Percentiles rank a stretch among this genome's conserved stretches.
Conservation (phyloP, 495 filamentous ascomycete genomes). For the Hyphodiscus hymeniophilus region DNA sequence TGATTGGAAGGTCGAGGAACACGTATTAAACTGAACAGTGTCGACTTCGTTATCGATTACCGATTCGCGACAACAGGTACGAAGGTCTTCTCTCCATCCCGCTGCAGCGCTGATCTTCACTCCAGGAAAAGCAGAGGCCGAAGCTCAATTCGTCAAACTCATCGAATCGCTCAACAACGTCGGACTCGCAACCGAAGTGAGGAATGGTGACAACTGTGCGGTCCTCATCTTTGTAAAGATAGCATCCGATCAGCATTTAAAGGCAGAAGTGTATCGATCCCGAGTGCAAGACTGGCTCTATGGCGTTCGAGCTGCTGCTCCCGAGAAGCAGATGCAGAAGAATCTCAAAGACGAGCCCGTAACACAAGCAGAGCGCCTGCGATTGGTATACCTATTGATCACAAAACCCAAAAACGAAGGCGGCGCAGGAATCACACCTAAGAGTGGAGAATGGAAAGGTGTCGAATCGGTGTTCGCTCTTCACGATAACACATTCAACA, state of each 20-base stretch:
- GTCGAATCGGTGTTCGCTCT: slow-evolving; percentile 81
- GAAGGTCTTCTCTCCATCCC: not conserved
- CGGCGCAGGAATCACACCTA: slow-evolving; percentile 82
- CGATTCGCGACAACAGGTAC: slow-evolving; percentile 56
- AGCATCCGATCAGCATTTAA: slow-evolving; percentile 54
- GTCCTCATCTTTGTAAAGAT: slow-evolving; percentile 79
- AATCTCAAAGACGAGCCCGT: slow-evolving; percentile 59
- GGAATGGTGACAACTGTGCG: slow-evolving; percentile 67
- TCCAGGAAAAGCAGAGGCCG: slow-evolving; percentile 59
- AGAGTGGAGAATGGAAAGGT: slow-evolving; percentile 74
- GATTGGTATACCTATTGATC: slow-evolving; percentile 80
- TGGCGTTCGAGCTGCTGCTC: slow-evolving; percentile 72
- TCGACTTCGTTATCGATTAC: slow-evolving; percentile 92
- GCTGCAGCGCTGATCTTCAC: slow-evolving; percentile 4
- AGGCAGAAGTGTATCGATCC: slow-evolving; percentile 58
- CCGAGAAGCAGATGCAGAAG: slow-evolving; percentile 61
- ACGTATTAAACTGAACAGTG: slow-evolving; percentile 33
- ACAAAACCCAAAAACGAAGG: slow-evolving; percentile 73
- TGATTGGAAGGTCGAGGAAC: not conserved
- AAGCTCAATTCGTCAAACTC: slow-evolving; percentile 65
- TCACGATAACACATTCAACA: slow-evolving; percentile 83
- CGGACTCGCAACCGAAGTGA: slow-evolving; percentile 78
- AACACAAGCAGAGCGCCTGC: slow-evolving; percentile 79
- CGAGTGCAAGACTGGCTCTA: slow-evolving; percentile 93
- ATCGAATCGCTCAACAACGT: slow-evolving; percentile 60